Evolutionary conservation across 164 flowering plant species (phyloP), one percentile per base, ranked within the genome.

Genomic region (Nymphaea thermarum): DNA sequence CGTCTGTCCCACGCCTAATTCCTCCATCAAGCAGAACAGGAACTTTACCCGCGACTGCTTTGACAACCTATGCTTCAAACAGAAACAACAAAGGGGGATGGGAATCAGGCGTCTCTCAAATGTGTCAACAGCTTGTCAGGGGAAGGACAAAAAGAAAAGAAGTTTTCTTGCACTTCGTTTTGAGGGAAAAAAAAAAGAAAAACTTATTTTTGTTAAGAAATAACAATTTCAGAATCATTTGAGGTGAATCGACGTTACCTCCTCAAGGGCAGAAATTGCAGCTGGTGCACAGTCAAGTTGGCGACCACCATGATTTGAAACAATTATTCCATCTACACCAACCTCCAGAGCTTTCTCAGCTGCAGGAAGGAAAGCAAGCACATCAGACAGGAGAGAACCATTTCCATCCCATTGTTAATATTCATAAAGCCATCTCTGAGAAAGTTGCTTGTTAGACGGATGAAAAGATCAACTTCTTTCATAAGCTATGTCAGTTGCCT

Each of bases 21-120:
- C 97, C 97, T 63, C 97, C 96, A 73, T 91, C 91, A 12, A 91
- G 63, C 17, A 91, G 76, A 68, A 91, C 87, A 14, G 93, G 97
- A 70, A 91, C 66, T 72, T 68, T 83, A 7, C 95, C 91, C 69
- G 72, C 70, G 60, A 86, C 91, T 64, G 97, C 93, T 59, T 71
- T 77, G 55, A 87, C 91, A 47, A 90, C 83, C 89, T 83, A 72
- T 25, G 68, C 64, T 15, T 18, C 57, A 44, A 36, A 41, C 47
- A 43, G 15, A 42, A n/a, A 8, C 12, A 55, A 61, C 4, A 8
- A 6, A n/a, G 16, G 6, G 2, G 36, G 8, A 11, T 8, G 25
- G n/a, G 63, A n/a, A 61, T 61, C 55, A 47, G 7, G 11, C 55
- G 4, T 12, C 55, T 47, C 12, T 47, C 7, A 47, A 47, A 47